phyloP scores from a whole-genome alignment of 176 grass and related monocot species.

The Lolium multiflorum region DNA sequence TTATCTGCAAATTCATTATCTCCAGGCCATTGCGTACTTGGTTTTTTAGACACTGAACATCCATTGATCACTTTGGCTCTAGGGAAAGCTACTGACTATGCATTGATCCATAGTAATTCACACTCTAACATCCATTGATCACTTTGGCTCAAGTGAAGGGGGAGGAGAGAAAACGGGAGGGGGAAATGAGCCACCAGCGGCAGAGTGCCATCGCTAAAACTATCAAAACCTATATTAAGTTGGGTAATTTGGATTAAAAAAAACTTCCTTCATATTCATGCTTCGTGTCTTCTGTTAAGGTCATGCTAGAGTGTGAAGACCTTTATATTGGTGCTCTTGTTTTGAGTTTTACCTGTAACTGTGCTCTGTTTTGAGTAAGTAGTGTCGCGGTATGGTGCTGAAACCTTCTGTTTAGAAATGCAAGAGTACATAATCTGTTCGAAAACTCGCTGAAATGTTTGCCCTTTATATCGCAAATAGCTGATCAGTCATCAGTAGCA shows the following conservation, averaged over 20 bases:
- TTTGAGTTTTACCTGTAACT: conserved; percentile 24
- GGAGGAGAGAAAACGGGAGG: too few species aligned
- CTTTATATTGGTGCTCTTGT: conserved; percentile 17
- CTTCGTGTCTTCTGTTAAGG: conserved; percentile 19
- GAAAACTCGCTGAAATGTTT: not conserved
- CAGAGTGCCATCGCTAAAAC: too few species aligned
- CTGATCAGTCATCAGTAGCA: not conserved
- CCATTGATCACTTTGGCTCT: not conserved
- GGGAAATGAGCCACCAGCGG: too few species aligned
- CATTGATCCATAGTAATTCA: too few species aligned
- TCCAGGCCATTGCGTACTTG: not conserved
- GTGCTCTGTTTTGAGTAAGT: conserved; percentile 26
- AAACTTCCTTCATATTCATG: conserved; percentile 33
- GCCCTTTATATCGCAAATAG: not conserved
- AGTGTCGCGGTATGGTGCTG: conserved; percentile 19
- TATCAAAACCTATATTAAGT: too few species aligned
- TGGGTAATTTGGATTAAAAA: too few species aligned
- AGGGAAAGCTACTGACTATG: not conserved
- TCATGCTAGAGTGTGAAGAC: conserved; percentile 13
- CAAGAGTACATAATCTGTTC: not conserved
- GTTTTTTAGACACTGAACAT: not conserved
- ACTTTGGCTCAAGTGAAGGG: too few species aligned
- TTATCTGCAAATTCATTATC: not conserved
- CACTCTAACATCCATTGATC: too few species aligned
- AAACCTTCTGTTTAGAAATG: conserved; percentile 27